These are phyloP conservation scores for Fusarium agapanthi DNA, from an alignment of 2,329 filamentous ascomycete genomes.

Conservation along the genomic window DNA sequence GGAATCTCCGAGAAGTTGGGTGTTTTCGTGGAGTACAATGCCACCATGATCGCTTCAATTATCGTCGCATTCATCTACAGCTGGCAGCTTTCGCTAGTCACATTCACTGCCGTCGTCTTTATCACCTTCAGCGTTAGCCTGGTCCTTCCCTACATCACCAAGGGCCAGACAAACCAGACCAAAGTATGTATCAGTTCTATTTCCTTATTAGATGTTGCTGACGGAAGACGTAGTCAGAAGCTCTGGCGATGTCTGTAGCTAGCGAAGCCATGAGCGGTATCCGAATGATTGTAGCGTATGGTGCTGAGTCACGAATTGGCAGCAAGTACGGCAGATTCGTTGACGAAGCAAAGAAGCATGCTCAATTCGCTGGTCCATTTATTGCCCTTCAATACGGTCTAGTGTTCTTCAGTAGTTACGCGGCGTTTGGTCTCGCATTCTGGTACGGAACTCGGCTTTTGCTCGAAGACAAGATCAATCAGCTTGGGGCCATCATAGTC, in stretches of 20 bases:
- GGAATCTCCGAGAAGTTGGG: slow-evolving; percentile 63
- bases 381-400: slow-evolving; percentile 40
- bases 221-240: slow-evolving; percentile 2
- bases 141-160: slow-evolving; percentile 46
- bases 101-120: slow-evolving; percentile 56
- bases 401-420: slow-evolving; percentile 16
- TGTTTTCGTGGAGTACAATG: slow-evolving; percentile 51
- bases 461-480: neutral
- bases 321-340: slow-evolving; percentile 49
- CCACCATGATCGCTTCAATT: slow-evolving; percentile 48
- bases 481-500: neutral
- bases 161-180: slow-evolving; percentile 46
- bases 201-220: neutral
- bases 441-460: slow-evolving; percentile 12
- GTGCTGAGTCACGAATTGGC: slow-evolving; percentile 49
- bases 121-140: slow-evolving; percentile 46
- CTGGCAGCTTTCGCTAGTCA: slow-evolving; percentile 61
- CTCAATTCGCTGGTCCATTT: slow-evolving; percentile 36
- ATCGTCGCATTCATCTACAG: slow-evolving; percentile 61
- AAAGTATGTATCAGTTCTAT: slow-evolving; percentile 20
- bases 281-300: slow-evolving; percentile 54
- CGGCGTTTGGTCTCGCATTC: slow-evolving; percentile 8
- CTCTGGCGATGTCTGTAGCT: slow-evolving; percentile 48
- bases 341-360: slow-evolving; percentile 47
- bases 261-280: slow-evolving; percentile 53